Conservation (phyloP, 352 stramenopile genomes). For the Blastocystis sp. region DNA sequence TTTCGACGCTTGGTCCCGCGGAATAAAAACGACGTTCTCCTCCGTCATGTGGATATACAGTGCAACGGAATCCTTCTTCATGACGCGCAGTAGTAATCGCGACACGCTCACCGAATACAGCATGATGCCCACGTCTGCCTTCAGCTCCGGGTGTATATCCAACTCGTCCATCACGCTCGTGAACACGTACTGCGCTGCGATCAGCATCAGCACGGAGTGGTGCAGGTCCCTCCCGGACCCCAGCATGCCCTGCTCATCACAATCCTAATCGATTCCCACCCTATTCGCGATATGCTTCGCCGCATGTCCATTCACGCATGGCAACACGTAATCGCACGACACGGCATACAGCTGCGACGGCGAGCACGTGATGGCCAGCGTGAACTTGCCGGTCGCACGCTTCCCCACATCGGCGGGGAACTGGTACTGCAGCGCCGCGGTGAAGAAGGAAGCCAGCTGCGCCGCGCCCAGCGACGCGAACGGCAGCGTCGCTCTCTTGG, state of each 20-base stretch:
- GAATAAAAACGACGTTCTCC: background rate
- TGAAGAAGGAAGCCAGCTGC: conserved; percentile 25
- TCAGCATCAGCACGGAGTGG: background rate
- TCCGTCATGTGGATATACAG: conserved; percentile 4
- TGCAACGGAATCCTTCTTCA: background rate
- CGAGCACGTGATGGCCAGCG: background rate
- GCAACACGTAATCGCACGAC: background rate
- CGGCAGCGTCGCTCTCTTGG: background rate
- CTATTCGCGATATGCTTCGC: background rate
- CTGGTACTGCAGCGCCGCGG: background rate
- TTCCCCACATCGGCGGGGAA: background rate
- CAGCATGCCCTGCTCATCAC: background rate
- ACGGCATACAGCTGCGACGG: background rate
- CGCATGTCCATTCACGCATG: background rate
- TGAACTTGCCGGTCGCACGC: background rate
- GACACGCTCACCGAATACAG: conserved; percentile 6
- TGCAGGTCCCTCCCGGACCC: background rate
- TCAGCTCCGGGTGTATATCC: background rate
- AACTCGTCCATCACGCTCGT: background rate
- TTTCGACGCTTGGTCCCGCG: background rate
- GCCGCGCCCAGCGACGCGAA: background rate
- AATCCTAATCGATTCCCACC: background rate
- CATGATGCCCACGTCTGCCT: background rate
- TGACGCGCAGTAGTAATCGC: background rate
- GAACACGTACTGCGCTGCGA: conserved; percentile 49